Evolutionary conservation across 108 stramenopile species (phyloP), one percentile per base, ranked within the genome.

Genomic region (Schizochytrium sp.): DNA sequence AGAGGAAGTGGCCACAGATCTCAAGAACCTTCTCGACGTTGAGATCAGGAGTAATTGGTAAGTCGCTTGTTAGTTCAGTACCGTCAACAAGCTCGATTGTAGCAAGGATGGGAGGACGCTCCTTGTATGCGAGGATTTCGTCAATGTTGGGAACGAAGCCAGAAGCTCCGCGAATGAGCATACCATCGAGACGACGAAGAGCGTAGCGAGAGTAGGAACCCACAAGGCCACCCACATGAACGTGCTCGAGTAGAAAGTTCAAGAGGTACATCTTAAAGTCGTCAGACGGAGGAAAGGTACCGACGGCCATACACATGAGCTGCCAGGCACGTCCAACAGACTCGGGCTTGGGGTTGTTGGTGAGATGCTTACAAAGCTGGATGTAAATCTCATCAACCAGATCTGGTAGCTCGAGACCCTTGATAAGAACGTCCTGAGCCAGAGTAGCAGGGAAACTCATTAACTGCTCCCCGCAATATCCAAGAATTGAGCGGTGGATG

Each of bases 81-180:
- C 93, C 93, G 90, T 94, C 94, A 40, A 94, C 93, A 41, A 94
- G 90, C 87, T 94, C 92, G 76, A 94, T 93, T 41, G 93, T 94
- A 0, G 94, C 94, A 41, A 94, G 87, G 55, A 94, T 92, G 45
- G 94, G 94, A 17, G 94, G 94, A 40, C 94, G 90, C 91, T 94
- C 93, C 93, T 94, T 94, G 93, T 94, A 94, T 28, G 94, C 94
- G 64, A 88, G 90, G 69, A 94, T 94, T 90, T 94, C 94, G 47
- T 94, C 93, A 12, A 94, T 93, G 55, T 61, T 89, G 12, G 94
- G 94, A 61, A 94, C 94, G 88, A 94, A 94, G 42, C 93, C 94
- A 49, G 89, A 83, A 41, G 93, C 90, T 4, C 94, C 93, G 3
- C 88, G 57, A 13, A 69, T 92, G 88, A 94, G 89, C 93, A 94